These are phyloP conservation scores for Apiospora koreana DNA, from an alignment of 2,329 filamentous ascomycete genomes.

Conservation along the genomic window DNA sequence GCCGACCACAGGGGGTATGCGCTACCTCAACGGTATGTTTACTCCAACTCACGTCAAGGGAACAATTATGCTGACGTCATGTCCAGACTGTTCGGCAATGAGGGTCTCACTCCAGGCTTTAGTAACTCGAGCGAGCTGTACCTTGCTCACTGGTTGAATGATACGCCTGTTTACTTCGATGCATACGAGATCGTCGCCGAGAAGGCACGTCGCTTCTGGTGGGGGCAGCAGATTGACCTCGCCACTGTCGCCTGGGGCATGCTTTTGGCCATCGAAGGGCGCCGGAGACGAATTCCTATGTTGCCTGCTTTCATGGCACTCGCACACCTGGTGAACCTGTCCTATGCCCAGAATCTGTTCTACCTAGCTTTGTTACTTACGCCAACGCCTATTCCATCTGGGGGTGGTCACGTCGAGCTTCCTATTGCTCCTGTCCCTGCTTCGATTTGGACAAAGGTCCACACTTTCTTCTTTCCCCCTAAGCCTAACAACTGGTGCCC, in stretches of 20 bases:
- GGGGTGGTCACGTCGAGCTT: constrained; percentile 26
- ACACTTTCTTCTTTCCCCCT: constrained; percentile 34
- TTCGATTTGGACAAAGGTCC: constrained; percentile 31
- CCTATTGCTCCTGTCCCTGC: constrained; percentile 28
- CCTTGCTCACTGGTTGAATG: constrained; percentile 53
- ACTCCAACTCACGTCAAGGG: not conserved
- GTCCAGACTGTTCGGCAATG: constrained; percentile 23
- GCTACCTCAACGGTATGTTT: constrained; percentile 29
- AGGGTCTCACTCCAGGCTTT: constrained; percentile 28
- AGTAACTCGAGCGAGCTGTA: constrained; percentile 35
- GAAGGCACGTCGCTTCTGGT: constrained; percentile 59
- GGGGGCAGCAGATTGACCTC: constrained; percentile 62
- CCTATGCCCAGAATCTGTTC: constrained; percentile 65
- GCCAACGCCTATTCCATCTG: constrained; percentile 45
- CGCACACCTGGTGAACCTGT: constrained; percentile 60
- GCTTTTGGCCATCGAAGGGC: constrained; percentile 60
- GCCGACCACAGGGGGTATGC: constrained; percentile 38
- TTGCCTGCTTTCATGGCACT: constrained; percentile 59
- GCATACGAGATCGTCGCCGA: constrained; percentile 56
- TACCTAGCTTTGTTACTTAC: constrained; percentile 59
- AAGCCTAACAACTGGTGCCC: constrained; percentile 49
- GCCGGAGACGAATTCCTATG: constrained; percentile 55
- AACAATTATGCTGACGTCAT: constrained; percentile 14
- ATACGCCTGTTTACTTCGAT: constrained; percentile 53
- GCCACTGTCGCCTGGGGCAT: constrained; percentile 56